Evolutionary conservation across 768 basidiomycete genomes (phyloP), one percentile per base, ranked within the genome.

Genomic region (Tylopilus subfusipes): DNA sequence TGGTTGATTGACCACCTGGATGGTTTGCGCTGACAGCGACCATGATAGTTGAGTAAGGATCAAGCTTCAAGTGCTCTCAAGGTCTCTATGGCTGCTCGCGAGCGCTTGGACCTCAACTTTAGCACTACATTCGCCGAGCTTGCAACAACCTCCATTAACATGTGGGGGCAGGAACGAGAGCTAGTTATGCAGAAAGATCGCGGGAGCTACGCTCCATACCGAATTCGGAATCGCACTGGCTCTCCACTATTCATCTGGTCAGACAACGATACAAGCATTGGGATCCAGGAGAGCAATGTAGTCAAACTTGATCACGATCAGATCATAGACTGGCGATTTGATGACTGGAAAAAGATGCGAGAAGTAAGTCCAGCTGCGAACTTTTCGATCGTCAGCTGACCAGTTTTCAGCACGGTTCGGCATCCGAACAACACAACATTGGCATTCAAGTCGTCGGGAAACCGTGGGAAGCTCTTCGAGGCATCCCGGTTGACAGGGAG

Each of bases 311-410:
- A 82, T 19, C 81, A 93, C 59, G 87, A 88, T 34, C 80, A 90
- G 63, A 83, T 78, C 9, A 75, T 91, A 5, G 95, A 98, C 53
- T 98, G 97, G 97, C 80, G 97, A 52, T 98, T 98, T 63, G 94
- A 98, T 66, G 95, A 98, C 64, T 93, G 93, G 88, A 88, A 87
- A 68, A 88, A 86, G 5, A 86, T 90, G 76, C 84, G 97, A 66
- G 97, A 99, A 76, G 94, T 93, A 65, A 56, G 77, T 59, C 18
- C 43, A 42, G 22, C 33, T 13, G 22, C 5, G 11, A 2, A 49
- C 2, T 21, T 25, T 52, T 25, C 9, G n/a, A 25, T 29, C 21
- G 13, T 52, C 7, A 14, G 42, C 47, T 51, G 36, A 58, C 50
- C 42, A 49, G 18, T 30, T 31, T 49, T 53, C 52, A 82, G 81